phyloP scores from a whole-genome alignment of 116 monocot species.

The Posidonia oceanica region DNA sequence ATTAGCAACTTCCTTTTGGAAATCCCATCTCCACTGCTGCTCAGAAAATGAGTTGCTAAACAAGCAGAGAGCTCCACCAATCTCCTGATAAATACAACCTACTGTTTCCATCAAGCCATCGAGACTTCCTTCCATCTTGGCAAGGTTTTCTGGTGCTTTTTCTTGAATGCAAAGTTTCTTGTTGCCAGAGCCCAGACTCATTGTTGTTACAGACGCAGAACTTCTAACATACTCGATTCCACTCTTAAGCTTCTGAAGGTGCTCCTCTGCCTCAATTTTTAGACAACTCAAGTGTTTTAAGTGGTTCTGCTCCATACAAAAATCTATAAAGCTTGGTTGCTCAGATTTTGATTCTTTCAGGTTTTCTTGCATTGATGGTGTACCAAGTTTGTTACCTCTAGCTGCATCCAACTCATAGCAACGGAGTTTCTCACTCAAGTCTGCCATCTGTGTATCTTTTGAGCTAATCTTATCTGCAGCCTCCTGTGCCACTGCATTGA shows the following conservation, averaged over 20 bases:
- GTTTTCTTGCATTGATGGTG: neutral
- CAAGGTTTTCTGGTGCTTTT: slow-evolving; percentile 15
- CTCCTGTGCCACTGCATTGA: slow-evolving; percentile 52
- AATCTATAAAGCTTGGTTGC: neutral
- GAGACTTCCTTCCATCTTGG: slow-evolving; percentile 24
- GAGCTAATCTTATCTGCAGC: slow-evolving; percentile 36
- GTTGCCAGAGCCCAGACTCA: slow-evolving; percentile 4
- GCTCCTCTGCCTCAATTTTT: slow-evolving; percentile 34
- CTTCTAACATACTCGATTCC: slow-evolving; percentile 16
- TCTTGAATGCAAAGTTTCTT: slow-evolving; percentile 4
- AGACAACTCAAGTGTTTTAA: slow-evolving; percentile 20
- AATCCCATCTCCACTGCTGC: slow-evolving; percentile 36
- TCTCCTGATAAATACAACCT: slow-evolving; percentile 20
- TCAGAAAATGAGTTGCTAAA: slow-evolving; percentile 28
- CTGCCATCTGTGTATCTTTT: slow-evolving; percentile 46
- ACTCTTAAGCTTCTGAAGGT: slow-evolving; percentile 42
- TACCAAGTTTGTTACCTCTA: neutral
- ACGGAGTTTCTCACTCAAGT: slow-evolving; percentile 26
- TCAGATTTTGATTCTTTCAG: neutral
- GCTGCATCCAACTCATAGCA: slow-evolving; percentile 11
- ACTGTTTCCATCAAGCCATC: slow-evolving; percentile 31
- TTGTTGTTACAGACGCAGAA: neutral
- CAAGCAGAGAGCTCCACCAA: slow-evolving; percentile 11
- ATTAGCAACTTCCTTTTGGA: slow-evolving; percentile 40
- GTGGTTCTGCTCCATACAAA: slow-evolving; percentile 1